These are phyloP conservation scores for Mycena latifolia DNA, from an alignment of 768 basidiomycete genomes.

Conservation along the genomic window DNA sequence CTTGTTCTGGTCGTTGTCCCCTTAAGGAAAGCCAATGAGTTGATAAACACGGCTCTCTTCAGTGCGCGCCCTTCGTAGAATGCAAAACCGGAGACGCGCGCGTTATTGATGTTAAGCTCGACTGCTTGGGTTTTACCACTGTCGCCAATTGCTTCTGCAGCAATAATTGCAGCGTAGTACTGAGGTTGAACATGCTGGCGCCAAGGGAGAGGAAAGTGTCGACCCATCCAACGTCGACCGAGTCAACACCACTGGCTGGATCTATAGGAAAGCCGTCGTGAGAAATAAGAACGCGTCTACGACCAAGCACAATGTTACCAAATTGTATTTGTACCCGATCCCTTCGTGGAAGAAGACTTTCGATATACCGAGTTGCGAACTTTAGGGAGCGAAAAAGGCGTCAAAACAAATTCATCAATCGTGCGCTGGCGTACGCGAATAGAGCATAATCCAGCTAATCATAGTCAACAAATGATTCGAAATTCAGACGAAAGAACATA, in stretches of 20 bases:
- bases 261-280: slow-evolving; percentile 54
- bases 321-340: slow-evolving; percentile 78
- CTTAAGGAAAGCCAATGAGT: slow-evolving; percentile 64
- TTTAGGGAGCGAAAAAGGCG: slow-evolving; percentile 17
- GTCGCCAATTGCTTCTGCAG: slow-evolving; percentile 67
- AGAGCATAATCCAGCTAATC: slow-evolving; percentile 68
- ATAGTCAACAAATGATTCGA: neutral
- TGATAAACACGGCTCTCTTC: slow-evolving; percentile 68
- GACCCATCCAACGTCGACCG: slow-evolving; percentile 70
- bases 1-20: slow-evolving; percentile 50
- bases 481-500: neutral
- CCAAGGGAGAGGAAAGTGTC: slow-evolving; percentile 58
- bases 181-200: slow-evolving; percentile 74
- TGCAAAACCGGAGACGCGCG: slow-evolving; percentile 70
- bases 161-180: slow-evolving; percentile 75
- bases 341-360: slow-evolving; percentile 75
- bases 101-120: slow-evolving; percentile 63
- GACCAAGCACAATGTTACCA: slow-evolving; percentile 54
- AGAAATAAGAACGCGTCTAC: neutral
- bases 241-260: slow-evolving; percentile 72
- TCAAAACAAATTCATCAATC: neutral
- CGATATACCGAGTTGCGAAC: slow-evolving; percentile 64
- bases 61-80: slow-evolving; percentile 63
- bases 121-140: slow-evolving; percentile 54
- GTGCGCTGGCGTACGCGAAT: slow-evolving; percentile 55